Evolutionary conservation across 2,329 filamentous ascomycete genomes (phyloP).

Genomic region (Fusarium falciforme): DNA sequence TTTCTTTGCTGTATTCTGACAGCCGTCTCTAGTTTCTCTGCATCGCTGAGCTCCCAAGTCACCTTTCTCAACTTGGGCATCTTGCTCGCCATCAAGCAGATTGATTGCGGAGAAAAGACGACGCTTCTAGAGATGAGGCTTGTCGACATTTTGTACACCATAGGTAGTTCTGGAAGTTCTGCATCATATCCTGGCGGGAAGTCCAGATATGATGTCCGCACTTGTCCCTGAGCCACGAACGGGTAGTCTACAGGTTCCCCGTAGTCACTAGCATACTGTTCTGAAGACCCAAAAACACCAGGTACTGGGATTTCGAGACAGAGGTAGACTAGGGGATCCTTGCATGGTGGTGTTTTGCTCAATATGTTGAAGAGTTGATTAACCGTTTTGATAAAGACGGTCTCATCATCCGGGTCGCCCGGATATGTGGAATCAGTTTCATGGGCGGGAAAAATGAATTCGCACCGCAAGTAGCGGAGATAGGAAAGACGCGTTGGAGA

Average conservation of each 20-base stretch:
- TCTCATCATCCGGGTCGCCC: not conserved
- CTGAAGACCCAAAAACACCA: not conserved
- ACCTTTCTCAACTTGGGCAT: not conserved
- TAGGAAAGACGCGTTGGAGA: not conserved
- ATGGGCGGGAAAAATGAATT: not conserved
- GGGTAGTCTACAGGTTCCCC: not conserved
- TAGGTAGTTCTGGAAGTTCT: not conserved
- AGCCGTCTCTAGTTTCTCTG: not conserved
- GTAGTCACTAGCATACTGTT: not conserved
- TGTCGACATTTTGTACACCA: not conserved
- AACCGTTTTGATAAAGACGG: not conserved
- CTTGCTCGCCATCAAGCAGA: slow-evolving; percentile 5
- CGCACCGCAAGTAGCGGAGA: not conserved
- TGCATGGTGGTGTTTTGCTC: not conserved
- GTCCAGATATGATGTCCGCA: not conserved
- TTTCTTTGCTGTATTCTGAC: not conserved
- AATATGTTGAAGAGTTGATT: not conserved
- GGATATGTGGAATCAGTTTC: not conserved
- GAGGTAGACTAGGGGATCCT: not conserved
- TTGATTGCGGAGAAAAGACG: not conserved
- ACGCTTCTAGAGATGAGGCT: not conserved
- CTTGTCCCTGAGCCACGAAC: not conserved
- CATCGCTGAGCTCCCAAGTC: not conserved
- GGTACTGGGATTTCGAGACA: not conserved
- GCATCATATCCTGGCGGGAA: not conserved